Percentiles rank a stretch among this genome's conserved stretches.
phyloP scores from a whole-genome alignment of 768 basidiomycete species.

The Rhizopogon salebrosus region DNA sequence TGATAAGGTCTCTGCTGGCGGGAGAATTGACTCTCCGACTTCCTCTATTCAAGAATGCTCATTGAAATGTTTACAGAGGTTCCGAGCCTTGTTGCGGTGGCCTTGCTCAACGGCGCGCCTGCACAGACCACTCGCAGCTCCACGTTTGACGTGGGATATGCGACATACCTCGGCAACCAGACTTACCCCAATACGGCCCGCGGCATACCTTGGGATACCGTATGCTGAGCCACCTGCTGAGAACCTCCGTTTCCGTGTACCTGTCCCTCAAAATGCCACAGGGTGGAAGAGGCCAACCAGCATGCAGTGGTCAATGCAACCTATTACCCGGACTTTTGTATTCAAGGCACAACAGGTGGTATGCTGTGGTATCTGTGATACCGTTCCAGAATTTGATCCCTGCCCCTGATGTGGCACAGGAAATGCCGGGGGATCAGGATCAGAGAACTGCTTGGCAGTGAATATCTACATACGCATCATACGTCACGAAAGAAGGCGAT shows the following conservation, averaged over 20 bases:
- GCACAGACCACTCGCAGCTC: conserved; percentile 8
- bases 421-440: conserved; percentile 59
- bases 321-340: conserved; percentile 50
- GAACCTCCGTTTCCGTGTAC: conserved; percentile 39
- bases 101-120: conserved; percentile 9
- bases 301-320: conserved; percentile 42
- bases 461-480: conserved; percentile 61
- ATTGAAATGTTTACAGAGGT: not conserved
- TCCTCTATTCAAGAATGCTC: not conserved
- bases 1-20: not conserved
- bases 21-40: not conserved
- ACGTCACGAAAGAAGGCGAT: conserved; percentile 38
- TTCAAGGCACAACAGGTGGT: conserved; percentile 54
- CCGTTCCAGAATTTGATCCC: not conserved
- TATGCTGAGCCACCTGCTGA: conserved; percentile 41
- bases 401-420: conserved; percentile 25
- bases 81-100: conserved; percentile 24
- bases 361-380: conserved; percentile 10
- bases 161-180: conserved; percentile 49
- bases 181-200: conserved; percentile 46
- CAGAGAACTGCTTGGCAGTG: conserved; percentile 64
- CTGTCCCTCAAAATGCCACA: conserved; percentile 45
- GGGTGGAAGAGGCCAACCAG: conserved; percentile 33
- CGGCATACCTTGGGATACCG: conserved; percentile 49
- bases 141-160: conserved; percentile 55